A percentile compares a stretch with the other conserved stretches of the same genome.
Conservation (phyloP, 2,329 filamentous ascomycete genomes). For the Colletotrichum gloeosporioides region DNA sequence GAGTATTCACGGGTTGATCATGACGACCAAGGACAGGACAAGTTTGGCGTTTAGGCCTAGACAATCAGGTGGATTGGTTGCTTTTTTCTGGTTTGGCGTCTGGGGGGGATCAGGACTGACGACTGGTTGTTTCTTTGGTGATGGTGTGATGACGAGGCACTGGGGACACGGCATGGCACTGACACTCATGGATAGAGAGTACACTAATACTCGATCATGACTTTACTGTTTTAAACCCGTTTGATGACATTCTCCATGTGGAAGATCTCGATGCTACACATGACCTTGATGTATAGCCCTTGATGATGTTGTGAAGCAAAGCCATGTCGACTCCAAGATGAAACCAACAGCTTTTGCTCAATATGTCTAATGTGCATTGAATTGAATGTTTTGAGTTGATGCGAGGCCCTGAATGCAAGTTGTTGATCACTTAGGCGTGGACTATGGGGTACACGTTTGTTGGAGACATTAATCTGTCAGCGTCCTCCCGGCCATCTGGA, state of each 20-base stretch:
- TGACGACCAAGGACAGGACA: neutral
- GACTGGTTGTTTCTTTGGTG: neutral
- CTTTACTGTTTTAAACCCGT: neutral
- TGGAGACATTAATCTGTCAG: neutral
- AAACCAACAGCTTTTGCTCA: neutral
- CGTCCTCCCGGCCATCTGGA: neutral
- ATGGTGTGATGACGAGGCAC: neutral
- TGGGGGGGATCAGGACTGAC: neutral
- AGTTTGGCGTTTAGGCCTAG: constrained; percentile 8
- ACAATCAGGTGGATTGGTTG: neutral
- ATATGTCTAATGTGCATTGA: neutral
- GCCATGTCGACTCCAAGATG: too few species aligned
- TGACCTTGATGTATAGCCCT: neutral
- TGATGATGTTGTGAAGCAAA: neutral
- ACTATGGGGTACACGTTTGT: neutral
- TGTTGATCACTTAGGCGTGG: neutral
- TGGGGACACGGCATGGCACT: neutral
- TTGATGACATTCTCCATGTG: neutral
- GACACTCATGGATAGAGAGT: constrained; percentile 5
- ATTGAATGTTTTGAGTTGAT: neutral
- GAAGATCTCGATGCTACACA: neutral
- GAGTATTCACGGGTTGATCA: neutral
- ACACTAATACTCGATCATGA: constrained; percentile 17
- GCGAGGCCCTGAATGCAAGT: neutral
- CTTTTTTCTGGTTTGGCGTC: neutral